Evolutionary conservation across 2,329 filamentous ascomycete species (phyloP).

Genomic region (Dactylellina sp.): DNA sequence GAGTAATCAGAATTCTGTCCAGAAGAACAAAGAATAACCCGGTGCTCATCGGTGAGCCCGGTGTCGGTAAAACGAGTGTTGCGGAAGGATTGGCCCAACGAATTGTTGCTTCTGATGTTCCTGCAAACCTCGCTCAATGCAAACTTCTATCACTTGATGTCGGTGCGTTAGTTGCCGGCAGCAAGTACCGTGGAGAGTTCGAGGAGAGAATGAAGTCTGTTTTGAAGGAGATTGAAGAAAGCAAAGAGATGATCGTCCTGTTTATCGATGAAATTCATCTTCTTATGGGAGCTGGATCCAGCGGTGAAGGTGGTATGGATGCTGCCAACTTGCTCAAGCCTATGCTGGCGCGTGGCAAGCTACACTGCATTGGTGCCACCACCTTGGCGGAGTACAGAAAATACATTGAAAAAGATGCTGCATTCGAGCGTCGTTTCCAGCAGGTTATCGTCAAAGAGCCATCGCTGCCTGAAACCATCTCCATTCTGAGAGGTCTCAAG

Average conservation of each 20-base stretch:
- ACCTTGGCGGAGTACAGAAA: conserved; percentile 96
- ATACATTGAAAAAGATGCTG: conserved; percentile 98
- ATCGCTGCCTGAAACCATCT: conserved; percentile 86
- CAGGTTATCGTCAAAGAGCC: conserved; percentile 98
- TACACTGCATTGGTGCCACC: conserved; percentile 98
- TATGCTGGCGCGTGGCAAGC: conserved; percentile 94
- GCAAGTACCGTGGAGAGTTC: conserved; percentile 98
- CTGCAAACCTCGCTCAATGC: conserved; percentile 88
- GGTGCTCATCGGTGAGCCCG: conserved; percentile 95
- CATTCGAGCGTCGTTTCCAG: conserved; percentile 98
- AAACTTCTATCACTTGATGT: conserved; percentile 95
- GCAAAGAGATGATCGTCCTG: conserved; percentile 95
- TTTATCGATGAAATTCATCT: conserved; percentile 99
- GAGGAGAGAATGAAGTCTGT: conserved; percentile 99
- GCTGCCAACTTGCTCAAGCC: conserved; percentile 97
- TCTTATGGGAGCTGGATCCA: conserved; percentile 95
- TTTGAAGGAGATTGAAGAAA: conserved; percentile 92
- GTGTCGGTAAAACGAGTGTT: conserved; percentile 98
- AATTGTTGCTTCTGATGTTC: conserved; percentile 96
- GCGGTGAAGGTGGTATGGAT: conserved; percentile 97
- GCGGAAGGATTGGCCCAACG: conserved; percentile 94
- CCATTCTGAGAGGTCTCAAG: conserved; percentile 97
- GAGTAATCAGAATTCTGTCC: conserved; percentile 90
- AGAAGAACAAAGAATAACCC: conserved; percentile 98
- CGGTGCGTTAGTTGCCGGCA: conserved; percentile 92